Evolutionary conservation across 192 early-diverging fungal species (phyloP), one percentile per base, ranked within the genome.

Genomic region (Phycomyces nitens): DNA sequence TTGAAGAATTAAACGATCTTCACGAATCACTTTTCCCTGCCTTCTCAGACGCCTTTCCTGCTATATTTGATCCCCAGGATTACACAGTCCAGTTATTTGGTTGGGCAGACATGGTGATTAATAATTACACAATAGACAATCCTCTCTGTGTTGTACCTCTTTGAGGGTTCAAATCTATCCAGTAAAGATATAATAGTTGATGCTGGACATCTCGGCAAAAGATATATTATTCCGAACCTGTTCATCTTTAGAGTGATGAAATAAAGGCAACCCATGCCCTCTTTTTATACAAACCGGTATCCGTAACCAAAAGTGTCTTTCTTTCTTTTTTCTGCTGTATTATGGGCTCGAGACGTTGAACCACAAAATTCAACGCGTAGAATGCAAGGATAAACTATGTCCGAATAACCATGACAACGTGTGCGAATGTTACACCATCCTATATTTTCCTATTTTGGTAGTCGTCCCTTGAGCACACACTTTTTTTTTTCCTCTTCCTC

Each of bases 81-180:
- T 76, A 55, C 44, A 64, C 68, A 20, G 39, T 57, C 7, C 51
- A 57, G 11, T 18, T 20, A 18, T 22, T 76, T 23, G 24, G 21
- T 14, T 76, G 74, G 74, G 74, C 74, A 1, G 66, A 67, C 21
- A 20, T 24, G 24, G 38, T 76, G 11, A 50, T 71, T 18, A 49
- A 55, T 22, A 21, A 27, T 8, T 64, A 71, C 26, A 50, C 69
- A 4, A 59, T 66, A n/a, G 51, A 64, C 8, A 39, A 59, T 21
- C 61, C 60, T 18, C 47, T 57, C 12, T 18, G 44, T 27, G 53
- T 70, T 44, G 50, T 70, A 20, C 68, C 68, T 8, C 44, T 70
- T 26, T 70, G 64, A 69, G 15, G 7, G 7, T 34, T 51, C 10
- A 50, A 20, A n/a, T n/a, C n/a, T n/a, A n/a, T n/a, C n/a, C n/a